phyloP scores from a whole-genome alignment of 2,329 filamentous ascomycete species.

The Tolypocladium inflatum region DNA sequence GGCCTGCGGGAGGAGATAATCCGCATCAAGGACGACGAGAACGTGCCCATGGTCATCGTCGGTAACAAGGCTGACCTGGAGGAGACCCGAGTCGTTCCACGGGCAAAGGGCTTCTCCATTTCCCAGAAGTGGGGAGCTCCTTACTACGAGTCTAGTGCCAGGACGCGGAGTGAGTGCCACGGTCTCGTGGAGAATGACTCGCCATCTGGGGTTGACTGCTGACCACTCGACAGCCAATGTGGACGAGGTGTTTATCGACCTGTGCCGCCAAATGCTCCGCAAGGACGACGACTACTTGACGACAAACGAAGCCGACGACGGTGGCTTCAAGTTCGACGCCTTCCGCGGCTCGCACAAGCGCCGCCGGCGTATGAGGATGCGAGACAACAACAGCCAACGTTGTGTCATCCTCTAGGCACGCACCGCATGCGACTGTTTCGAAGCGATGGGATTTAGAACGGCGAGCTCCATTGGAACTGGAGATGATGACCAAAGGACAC shows the following conservation, averaged over 20 bases:
- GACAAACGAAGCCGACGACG: slow-evolving; percentile 24
- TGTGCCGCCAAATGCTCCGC: slow-evolving; percentile 74
- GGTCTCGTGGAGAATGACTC: no score
- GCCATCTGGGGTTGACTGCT: slow-evolving; percentile 7
- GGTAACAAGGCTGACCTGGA: slow-evolving; percentile 89
- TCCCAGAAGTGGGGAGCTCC: slow-evolving; percentile 84
- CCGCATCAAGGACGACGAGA: slow-evolving; percentile 81
- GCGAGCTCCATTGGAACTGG: background rate
- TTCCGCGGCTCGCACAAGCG: slow-evolving; percentile 16
- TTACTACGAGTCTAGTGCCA: slow-evolving; percentile 84
- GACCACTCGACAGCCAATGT: slow-evolving; percentile 54
- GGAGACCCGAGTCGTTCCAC: slow-evolving; percentile 70
- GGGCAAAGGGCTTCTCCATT: slow-evolving; percentile 71
- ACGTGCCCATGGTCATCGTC: slow-evolving; percentile 79
- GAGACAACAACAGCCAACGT: slow-evolving; percentile 23
- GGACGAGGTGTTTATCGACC: slow-evolving; percentile 79
- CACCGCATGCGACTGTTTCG: background rate
- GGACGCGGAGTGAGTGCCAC: slow-evolving; percentile 52
- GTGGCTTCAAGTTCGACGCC: slow-evolving; percentile 30
- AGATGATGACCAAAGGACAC: background rate
- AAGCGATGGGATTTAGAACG: background rate
- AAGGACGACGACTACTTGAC: slow-evolving; percentile 48
- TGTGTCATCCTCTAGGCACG: slow-evolving; percentile 32
- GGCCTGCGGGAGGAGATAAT: slow-evolving; percentile 82
- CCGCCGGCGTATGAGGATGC: slow-evolving; percentile 17